Percentiles rank a stretch among this genome's conserved stretches.
Conservation (phyloP, 306 rosid species). For the Castanea crenata region DNA sequence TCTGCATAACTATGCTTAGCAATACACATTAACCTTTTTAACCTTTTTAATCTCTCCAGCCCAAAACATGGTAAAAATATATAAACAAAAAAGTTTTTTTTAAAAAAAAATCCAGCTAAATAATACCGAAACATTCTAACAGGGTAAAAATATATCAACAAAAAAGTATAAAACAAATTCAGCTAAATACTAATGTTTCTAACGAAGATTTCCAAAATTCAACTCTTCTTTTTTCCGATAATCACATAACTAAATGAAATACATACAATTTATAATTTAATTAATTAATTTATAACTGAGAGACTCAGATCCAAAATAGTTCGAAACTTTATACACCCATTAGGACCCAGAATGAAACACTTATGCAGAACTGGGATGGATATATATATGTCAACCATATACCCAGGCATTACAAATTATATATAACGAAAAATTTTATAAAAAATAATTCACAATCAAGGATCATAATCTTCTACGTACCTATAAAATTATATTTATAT, state of each 20-base stretch:
- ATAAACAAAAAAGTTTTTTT: too few relatives aligned
- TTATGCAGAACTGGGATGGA: background rate
- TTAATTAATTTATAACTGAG: background rate
- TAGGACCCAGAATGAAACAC: background rate
- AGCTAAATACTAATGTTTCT: too few relatives aligned
- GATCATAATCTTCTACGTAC: background rate
- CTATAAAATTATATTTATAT: background rate
- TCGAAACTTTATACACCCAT: conserved; percentile 7
- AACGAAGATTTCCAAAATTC: too few relatives aligned
- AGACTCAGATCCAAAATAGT: conserved; percentile 21
- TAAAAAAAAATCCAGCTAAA: too few relatives aligned
- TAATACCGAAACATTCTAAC: too few relatives aligned
- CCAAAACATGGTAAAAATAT: too few relatives aligned
- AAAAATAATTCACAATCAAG: background rate
- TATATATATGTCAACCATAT: background rate
- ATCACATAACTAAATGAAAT: background rate
- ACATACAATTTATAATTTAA: background rate
- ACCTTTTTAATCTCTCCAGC: background rate
- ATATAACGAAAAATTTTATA: background rate
- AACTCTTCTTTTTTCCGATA: background rate
- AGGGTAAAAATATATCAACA: too few relatives aligned
- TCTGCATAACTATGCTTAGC: background rate
- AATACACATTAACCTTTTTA: background rate
- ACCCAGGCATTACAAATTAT: conserved; percentile 6
- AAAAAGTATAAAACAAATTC: too few relatives aligned